Conservation (phyloP, 371 early-diverging fungal genomes). For the Syncephalis fuscata region DNA sequence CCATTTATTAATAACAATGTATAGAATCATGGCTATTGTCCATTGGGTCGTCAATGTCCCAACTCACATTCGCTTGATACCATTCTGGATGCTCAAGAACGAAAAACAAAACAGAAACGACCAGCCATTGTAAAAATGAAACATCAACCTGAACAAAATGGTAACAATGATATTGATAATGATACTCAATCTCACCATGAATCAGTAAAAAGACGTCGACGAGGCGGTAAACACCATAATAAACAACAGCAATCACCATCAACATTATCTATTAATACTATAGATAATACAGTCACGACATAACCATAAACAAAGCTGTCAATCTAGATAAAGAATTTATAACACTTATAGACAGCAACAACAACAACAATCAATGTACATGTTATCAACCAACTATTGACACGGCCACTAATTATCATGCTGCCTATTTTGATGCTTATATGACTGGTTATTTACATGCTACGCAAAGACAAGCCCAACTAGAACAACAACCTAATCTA, state of each 20-base stretch:
- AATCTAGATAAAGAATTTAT: no score
- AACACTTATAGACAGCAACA: not conserved
- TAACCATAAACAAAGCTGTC: no score
- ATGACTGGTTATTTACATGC: slow-evolving; percentile 64
- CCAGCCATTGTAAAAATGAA: not conserved
- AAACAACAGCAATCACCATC: not conserved
- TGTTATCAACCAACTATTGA: not conserved
- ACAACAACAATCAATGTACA: slow-evolving; percentile 1
- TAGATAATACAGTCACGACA: not conserved
- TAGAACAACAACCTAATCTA: not conserved
- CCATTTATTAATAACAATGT: not conserved
- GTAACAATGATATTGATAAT: no score
- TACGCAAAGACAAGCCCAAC: not conserved
- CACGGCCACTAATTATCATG: no score
- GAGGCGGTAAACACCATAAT: not conserved
- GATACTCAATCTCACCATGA: no score
- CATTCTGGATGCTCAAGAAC: slow-evolving; percentile 40
- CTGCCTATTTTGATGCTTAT: slow-evolving; percentile 80
- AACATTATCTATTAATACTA: not conserved
- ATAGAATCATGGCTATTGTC: slow-evolving; percentile 56
- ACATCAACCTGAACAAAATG: not conserved
- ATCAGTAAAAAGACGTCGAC: no score
- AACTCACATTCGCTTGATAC: slow-evolving; percentile 61
- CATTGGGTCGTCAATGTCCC: slow-evolving; percentile 31
- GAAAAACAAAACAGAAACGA: slow-evolving; percentile 9